Evolutionary conservation across 129 eudicot species (phyloP).

Genomic region (Kitagawia praeruptora): DNA sequence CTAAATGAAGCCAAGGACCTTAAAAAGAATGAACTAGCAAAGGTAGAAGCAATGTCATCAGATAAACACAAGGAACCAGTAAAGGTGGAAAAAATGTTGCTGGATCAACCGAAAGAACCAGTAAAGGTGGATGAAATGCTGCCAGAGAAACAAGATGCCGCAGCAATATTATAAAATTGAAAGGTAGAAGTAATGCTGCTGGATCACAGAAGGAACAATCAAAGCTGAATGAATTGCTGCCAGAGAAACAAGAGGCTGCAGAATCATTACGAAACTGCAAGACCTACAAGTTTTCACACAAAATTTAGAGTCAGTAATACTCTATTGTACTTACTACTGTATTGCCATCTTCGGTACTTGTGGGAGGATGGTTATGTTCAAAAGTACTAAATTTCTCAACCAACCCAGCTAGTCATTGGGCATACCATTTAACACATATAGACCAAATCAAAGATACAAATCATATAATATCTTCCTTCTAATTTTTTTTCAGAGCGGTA

Average conservation of each 20-base stretch:
- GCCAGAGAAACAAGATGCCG: conserved; percentile 7
- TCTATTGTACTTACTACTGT: not conserved
- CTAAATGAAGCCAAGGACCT: not conserved
- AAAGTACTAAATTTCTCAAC: not conserved
- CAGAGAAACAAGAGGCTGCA: conserved; percentile 13
- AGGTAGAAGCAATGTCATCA: not conserved
- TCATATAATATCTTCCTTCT: conserved; percentile 13
- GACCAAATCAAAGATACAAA: not conserved
- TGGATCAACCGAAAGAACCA: not conserved
- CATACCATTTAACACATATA: not conserved
- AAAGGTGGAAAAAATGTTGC: conserved; percentile 5
- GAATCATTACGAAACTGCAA: not conserved
- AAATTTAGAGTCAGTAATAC: not conserved
- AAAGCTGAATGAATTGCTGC: not conserved
- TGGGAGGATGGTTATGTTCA: not conserved
- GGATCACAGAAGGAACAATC: not conserved
- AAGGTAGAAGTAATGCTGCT: conserved; percentile 2
- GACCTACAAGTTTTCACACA: not conserved
- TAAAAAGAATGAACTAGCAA: not conserved
- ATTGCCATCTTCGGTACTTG: not conserved
- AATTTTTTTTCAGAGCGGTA: not conserved
- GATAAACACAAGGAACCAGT: not conserved
- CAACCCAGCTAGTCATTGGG: not conserved
- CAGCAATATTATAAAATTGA: not conserved
- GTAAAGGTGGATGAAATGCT: not conserved